phyloP scores from a whole-genome alignment of 1,284 basidiomycete species.

The Xanthoconium separans region DNA sequence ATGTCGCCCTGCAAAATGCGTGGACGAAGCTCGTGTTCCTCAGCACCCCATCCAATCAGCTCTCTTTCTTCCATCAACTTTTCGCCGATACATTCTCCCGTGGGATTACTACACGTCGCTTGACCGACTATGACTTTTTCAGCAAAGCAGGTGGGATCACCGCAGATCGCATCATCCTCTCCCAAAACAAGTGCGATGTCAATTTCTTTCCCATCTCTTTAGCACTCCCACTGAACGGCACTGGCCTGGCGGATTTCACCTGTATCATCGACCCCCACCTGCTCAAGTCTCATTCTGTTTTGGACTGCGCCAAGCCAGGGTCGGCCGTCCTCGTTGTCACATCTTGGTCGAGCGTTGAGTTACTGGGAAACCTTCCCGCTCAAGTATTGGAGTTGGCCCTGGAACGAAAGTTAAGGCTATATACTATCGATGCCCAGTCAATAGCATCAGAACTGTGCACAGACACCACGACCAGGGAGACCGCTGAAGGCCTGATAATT shows the following conservation, averaged over 20 bases:
- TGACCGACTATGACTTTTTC: conserved; percentile 68
- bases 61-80: conserved; percentile 53
- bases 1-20: conserved; percentile 21
- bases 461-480: conserved; percentile 37
- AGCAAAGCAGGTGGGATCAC: conserved; percentile 67
- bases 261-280: conserved; percentile 68
- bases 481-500: conserved; percentile 51
- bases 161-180: conserved; percentile 59
- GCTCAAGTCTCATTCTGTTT: conserved; percentile 64
- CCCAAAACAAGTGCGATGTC: conserved; percentile 40
- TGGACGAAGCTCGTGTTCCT: conserved; percentile 60
- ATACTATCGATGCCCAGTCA: conserved; percentile 53
- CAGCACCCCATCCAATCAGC: conserved; percentile 52
- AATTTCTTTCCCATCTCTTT: conserved; percentile 49
- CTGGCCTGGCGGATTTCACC: conserved; percentile 61
- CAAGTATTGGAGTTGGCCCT: conserved; percentile 42
- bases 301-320: conserved; percentile 55
- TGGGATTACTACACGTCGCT: conserved; percentile 53
- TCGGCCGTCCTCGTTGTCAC: conserved; percentile 62
- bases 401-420: conserved; percentile 55
- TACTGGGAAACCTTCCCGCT: conserved; percentile 52
- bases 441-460: conserved; percentile 38
- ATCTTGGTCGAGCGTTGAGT: conserved; percentile 60
- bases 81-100: conserved; percentile 61
- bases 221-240: conserved; percentile 49